Base-by-base conservation (phyloP, 1,139 yeast genomes). In the Saccharomyces hybrid region DNA sequence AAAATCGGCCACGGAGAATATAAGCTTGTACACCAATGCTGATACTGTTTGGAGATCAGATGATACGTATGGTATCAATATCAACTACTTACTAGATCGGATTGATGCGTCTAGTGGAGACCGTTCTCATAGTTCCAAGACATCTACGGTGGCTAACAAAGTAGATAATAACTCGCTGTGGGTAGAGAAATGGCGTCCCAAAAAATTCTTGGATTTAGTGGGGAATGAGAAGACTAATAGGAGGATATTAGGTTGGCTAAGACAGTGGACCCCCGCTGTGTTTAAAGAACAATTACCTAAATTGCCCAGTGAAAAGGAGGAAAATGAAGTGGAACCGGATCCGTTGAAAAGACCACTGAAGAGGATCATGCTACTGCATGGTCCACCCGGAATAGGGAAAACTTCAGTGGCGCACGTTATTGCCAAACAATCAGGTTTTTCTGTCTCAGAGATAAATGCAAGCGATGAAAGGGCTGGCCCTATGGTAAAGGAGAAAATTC, bases 351-450 rank as follows among this genome's bases (percentile, higher is more conserved):
- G 98, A 51, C 98, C 98, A 0, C 73, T 71, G n/a, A 78, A 77
- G 54, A 86, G 82, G 61, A 77, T 93, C 0, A 68, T 93, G 44
- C 73, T 93, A 51, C 78, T 93, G 2, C 89, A 86, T 67, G 99
- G 99, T 0, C 95, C 97, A 0, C 91, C 96, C 0, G 99, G 99
- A 1, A 78, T 88, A n/a, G 99, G 99, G 5, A 93, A 93, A 68
- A 93, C 99, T 0, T 82, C 95, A 0, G 84, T 90, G 2, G 90
- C 95, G 0, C 96, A 91, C 68, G 79, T 89, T 1, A 78, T 90
- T 42, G 96, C 96, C 3, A 78, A 78, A 52, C 96, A 88, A 60
- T 80, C 88, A 50, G 96, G 96, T 0, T 93, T 86, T 67, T 81
- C 83, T 51, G 80, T 88, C 0, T 79, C 87, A 63, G 99, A 93